Evolutionary conservation across 2,329 filamentous ascomycete genomes (phyloP).

Genomic region (Colletotrichum horii): DNA sequence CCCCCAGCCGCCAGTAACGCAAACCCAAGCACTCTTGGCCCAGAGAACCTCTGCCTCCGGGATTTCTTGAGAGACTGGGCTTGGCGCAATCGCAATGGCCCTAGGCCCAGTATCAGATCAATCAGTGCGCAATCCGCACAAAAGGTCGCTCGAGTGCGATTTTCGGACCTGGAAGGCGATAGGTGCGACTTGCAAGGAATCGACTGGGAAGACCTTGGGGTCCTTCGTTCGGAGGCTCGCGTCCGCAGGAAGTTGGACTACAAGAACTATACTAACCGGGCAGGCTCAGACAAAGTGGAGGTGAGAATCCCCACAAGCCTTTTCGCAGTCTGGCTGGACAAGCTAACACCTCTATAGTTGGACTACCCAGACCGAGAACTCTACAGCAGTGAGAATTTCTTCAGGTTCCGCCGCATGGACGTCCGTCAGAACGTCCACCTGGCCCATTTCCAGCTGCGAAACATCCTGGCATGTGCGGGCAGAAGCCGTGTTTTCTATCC

Average conservation of each 20-base stretch:
- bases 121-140: slow-evolving; percentile 33
- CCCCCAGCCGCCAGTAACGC: slow-evolving; percentile 24
- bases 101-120: slow-evolving; percentile 34
- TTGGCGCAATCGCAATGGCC: slow-evolving; percentile 25
- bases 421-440: slow-evolving; percentile 58
- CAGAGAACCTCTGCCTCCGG: slow-evolving; percentile 53
- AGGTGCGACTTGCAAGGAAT: slow-evolving; percentile 64
- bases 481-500: slow-evolving; percentile 64
- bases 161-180: slow-evolving; percentile 59
- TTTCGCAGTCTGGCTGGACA: background rate
- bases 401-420: slow-evolving; percentile 63
- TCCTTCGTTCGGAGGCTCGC: slow-evolving; percentile 54
- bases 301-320: slow-evolving; percentile 42
- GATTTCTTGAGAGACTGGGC: slow-evolving; percentile 59
- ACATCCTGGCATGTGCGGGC: slow-evolving; percentile 63
- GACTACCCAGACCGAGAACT: slow-evolving; percentile 37
- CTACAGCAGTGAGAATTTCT: slow-evolving; percentile 53
- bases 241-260: slow-evolving; percentile 53
- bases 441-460: slow-evolving; percentile 71
- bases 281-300: slow-evolving; percentile 49
- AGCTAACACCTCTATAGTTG: slow-evolving; percentile 8
- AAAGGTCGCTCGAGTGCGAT: slow-evolving; percentile 26
- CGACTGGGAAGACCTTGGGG: slow-evolving; percentile 59
- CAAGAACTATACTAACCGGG: slow-evolving; percentile 62
- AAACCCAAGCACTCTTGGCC: slow-evolving; percentile 43